Conservation (phyloP, 805 yeast genomes). For the Candida silvatica region DNA sequence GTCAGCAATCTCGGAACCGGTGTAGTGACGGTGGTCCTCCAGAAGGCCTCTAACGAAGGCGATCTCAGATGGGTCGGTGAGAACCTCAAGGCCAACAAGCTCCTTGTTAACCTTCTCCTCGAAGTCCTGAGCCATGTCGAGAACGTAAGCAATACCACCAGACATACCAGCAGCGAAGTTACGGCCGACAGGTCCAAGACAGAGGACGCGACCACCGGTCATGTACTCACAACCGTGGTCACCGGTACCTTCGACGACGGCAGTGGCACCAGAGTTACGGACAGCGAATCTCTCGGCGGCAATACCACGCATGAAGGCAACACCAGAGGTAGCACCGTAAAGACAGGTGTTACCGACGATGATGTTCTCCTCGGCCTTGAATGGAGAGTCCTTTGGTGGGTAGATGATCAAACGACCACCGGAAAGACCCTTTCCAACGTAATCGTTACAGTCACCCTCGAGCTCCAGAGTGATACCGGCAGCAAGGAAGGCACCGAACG, state of each 20-base stretch:
- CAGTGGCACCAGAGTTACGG: slow-evolving; percentile 96
- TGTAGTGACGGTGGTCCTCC: slow-evolving; percentile 93
- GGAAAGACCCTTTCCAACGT: slow-evolving; percentile 94
- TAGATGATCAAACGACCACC: slow-evolving; percentile 91
- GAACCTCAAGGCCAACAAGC: slow-evolving; percentile 69
- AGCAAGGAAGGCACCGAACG: slow-evolving; percentile 96
- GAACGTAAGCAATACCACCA: slow-evolving; percentile 97
- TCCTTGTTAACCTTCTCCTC: slow-evolving; percentile 69
- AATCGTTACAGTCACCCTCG: slow-evolving; percentile 97
- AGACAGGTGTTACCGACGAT: slow-evolving; percentile 96
- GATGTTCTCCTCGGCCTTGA: slow-evolving; percentile 94
- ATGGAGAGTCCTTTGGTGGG: slow-evolving; percentile 78
- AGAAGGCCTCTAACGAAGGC: slow-evolving; percentile 88
- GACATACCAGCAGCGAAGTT: slow-evolving; percentile 98
- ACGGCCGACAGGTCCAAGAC: slow-evolving; percentile 85
- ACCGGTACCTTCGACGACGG: slow-evolving; percentile 95
- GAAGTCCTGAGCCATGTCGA: slow-evolving; percentile 93
- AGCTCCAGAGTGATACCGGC: slow-evolving; percentile 91
- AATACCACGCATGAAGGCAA: slow-evolving; percentile 90
- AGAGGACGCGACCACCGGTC: slow-evolving; percentile 98
- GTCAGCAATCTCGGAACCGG: slow-evolving; percentile 85
- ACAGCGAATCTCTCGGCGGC: slow-evolving; percentile 99
- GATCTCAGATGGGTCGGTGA: slow-evolving; percentile 84
- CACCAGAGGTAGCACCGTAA: slow-evolving; percentile 96
- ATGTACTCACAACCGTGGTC: slow-evolving; percentile 99